Evolutionary conservation across 139 green algal species (phyloP).

Genomic region (Auxenochlorella protothecoides): DNA sequence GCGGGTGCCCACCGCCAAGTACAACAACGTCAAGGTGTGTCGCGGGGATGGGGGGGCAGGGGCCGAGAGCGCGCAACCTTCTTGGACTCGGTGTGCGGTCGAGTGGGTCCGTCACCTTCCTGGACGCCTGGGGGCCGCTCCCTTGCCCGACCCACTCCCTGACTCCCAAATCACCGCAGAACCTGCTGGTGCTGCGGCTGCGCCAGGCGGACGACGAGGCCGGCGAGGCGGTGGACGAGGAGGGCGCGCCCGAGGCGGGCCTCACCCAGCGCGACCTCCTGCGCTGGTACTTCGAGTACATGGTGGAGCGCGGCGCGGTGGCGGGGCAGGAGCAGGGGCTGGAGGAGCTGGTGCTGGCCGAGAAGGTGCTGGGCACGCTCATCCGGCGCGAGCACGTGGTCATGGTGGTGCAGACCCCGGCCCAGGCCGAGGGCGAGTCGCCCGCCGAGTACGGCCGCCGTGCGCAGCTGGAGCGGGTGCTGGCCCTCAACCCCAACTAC

Average conservation of each 20-base stretch:
- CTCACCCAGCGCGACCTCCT: constrained; percentile 60
- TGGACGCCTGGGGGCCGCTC: too few species aligned
- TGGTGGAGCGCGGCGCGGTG: constrained; percentile 30
- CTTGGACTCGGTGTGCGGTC: not conserved
- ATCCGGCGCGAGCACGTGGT: constrained; percentile 49
- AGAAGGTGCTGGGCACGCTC: constrained; percentile 65
- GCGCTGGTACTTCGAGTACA: constrained; percentile 71
- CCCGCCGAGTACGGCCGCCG: constrained; percentile 38
- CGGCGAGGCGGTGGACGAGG: constrained; percentile 2
- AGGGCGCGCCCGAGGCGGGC: constrained; percentile 12
- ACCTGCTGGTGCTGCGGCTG: constrained; percentile 49
- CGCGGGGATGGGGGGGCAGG: not conserved
- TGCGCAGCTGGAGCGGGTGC: constrained; percentile 49
- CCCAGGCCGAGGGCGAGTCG: constrained; percentile 37
- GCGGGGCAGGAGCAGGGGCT: constrained; percentile 28
- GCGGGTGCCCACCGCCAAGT: constrained; percentile 55
- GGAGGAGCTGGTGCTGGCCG: constrained; percentile 29
- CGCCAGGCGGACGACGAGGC: constrained; percentile 32
- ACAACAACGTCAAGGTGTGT: constrained; percentile 62
- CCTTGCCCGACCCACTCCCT: not conserved
- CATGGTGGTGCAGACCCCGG: constrained; percentile 53
- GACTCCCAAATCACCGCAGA: constrained; percentile 19
- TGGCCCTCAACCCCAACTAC: constrained; percentile 75
- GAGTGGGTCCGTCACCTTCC: too few species aligned
- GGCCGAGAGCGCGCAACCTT: not conserved